Percentiles rank a stretch among this genome's conserved stretches.
phyloP scores from a whole-genome alignment of 306 rosid species.

The Castanea crenata region DNA sequence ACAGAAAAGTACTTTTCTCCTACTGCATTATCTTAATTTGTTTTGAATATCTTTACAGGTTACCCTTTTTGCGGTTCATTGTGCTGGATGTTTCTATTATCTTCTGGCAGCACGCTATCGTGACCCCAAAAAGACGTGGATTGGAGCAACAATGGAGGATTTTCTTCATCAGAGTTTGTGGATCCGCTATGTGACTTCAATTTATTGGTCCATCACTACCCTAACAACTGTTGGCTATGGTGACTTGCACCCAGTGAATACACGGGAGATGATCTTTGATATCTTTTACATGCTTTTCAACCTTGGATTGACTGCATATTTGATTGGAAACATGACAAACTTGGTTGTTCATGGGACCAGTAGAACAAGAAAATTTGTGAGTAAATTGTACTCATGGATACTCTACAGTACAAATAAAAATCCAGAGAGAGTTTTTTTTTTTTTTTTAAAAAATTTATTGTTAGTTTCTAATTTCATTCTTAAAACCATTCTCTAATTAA shows the following conservation, averaged over 20 bases:
- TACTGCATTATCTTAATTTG: conserved; percentile 17
- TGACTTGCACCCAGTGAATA: conserved; percentile 85
- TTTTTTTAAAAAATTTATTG: background rate
- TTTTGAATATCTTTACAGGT: conserved; percentile 47
- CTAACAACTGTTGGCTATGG: conserved; percentile 92
- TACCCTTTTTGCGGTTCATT: conserved; percentile 81
- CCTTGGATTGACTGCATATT: conserved; percentile 84
- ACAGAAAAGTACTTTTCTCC: background rate
- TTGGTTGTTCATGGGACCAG: conserved; percentile 93
- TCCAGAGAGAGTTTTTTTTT: background rate
- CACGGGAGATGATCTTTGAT: conserved; percentile 85
- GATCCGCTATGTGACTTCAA: conserved; percentile 73
- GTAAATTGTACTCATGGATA: conserved; percentile 21
- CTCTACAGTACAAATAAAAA: background rate
- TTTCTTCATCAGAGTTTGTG: conserved; percentile 53
- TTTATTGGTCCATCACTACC: conserved; percentile 94
- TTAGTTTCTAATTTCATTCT: background rate
- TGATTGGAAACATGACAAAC: conserved; percentile 98
- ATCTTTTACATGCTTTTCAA: conserved; percentile 87
- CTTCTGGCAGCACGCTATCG: conserved; percentile 73
- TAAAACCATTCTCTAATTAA: background rate
- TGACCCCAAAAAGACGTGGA: conserved; percentile 72
- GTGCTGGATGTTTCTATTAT: conserved; percentile 89
- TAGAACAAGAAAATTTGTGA: conserved; percentile 81
- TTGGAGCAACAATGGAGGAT: conserved; percentile 48